phyloP scores from a whole-genome alignment of 2,329 filamentous ascomycete genomes.

The Aspergillus oerlinghausenensis region DNA sequence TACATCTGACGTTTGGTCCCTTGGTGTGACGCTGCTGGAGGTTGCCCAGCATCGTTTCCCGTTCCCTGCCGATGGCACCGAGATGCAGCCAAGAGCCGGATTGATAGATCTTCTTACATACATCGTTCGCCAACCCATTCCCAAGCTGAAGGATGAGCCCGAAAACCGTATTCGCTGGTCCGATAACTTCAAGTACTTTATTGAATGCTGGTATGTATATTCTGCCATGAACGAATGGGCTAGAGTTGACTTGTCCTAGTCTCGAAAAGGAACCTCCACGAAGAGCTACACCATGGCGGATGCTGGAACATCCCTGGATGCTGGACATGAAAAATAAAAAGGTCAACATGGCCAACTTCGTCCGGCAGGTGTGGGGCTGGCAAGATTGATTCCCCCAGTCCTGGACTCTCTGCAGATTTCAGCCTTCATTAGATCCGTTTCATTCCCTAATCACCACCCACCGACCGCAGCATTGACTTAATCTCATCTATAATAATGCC shows the following conservation, averaged over 20 bases:
- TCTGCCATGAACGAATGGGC: not conserved
- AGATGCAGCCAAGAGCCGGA: slow-evolving; percentile 88
- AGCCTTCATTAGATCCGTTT: slow-evolving; percentile 1
- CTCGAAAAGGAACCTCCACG: slow-evolving; percentile 87
- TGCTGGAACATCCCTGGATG: slow-evolving; percentile 99
- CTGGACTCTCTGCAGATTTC: slow-evolving; percentile 7
- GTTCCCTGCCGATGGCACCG: slow-evolving; percentile 92
- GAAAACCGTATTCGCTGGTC: slow-evolving; percentile 89
- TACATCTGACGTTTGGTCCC: slow-evolving; percentile 96
- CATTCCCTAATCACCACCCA: slow-evolving; percentile 1
- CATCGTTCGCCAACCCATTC: slow-evolving; percentile 92
- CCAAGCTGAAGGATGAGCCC: slow-evolving; percentile 91
- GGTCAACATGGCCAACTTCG: slow-evolving; percentile 94
- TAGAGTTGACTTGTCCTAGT: slow-evolving; percentile 47
- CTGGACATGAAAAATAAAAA: slow-evolving; percentile 91
- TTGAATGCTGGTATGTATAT: slow-evolving; percentile 81
- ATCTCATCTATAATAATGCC: slow-evolving; percentile 11
- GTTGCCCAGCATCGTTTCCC: slow-evolving; percentile 99
- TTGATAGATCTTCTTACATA: slow-evolving; percentile 95
- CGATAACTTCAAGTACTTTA: slow-evolving; percentile 98
- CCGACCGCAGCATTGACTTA: slow-evolving; percentile 5
- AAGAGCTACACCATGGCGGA: slow-evolving; percentile 92
- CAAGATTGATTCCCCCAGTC: slow-evolving; percentile 51
- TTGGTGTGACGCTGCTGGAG: slow-evolving; percentile 94
- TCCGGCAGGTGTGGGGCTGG: slow-evolving; percentile 97